A percentile compares a stretch with the other conserved stretches of the same genome.
Conservation (phyloP, 441 rosid species). For the Erodium trifolium region DNA sequence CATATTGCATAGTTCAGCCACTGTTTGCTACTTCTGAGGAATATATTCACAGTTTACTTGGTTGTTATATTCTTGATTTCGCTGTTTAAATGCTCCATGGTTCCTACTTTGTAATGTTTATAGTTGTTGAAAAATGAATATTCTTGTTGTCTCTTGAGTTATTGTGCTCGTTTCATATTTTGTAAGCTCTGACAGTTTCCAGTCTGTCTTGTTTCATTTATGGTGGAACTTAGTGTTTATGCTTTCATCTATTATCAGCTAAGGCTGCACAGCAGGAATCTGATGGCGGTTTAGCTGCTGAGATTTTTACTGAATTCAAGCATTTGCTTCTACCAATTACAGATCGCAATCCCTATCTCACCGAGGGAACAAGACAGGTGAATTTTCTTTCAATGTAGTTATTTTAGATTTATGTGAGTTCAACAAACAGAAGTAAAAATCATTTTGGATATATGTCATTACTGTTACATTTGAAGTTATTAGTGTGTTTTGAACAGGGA, state of each 20-base stretch:
- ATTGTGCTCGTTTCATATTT: no score
- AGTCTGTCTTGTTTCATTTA: no score
- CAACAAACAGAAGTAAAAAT: neutral
- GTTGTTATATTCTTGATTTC: neutral
- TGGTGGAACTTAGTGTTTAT: no score
- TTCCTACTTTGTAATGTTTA: no score
- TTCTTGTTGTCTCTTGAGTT: no score
- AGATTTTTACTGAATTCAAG: slow-evolving; percentile 49
- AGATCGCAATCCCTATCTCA: slow-evolving; percentile 72
- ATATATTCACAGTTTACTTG: neutral
- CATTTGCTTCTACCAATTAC: slow-evolving; percentile 81
- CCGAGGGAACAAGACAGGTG: slow-evolving; percentile 90
- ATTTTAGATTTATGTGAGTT: neutral
- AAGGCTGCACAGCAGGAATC: slow-evolving; percentile 51
- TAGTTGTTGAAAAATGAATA: no score
- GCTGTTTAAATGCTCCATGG: no score
- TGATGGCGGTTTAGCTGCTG: slow-evolving; percentile 41
- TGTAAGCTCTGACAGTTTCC: no score
- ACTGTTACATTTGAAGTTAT: neutral
- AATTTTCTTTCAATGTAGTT: slow-evolving; percentile 8
- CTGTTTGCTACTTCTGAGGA: neutral
- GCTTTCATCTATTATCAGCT: slow-evolving; percentile 24
- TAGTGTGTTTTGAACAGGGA: neutral
- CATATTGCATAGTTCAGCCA: neutral
- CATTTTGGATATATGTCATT: neutral